Base-by-base conservation (phyloP, 2,329 filamentous ascomycete genomes). In the Claviceps maximensis region DNA sequence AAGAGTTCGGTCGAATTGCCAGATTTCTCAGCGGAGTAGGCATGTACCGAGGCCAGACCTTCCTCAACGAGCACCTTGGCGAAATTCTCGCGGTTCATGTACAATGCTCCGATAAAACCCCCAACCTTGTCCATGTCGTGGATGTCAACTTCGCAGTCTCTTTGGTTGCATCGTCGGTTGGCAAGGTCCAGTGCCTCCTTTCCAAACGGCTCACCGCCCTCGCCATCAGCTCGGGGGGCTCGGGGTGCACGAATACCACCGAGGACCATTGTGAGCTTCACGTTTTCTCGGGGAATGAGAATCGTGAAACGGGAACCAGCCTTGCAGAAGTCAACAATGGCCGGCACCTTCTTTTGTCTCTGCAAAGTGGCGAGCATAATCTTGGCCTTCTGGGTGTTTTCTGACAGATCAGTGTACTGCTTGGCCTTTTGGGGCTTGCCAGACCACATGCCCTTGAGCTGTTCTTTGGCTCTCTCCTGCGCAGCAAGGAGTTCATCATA, bases 281-380 rank as follows among this genome's bases (percentile, higher is more conserved):
- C 84, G 62, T 89, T 89, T 66, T 98, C 93, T 38, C 90, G 85
- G 47, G 93, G 91, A 49, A 98, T 82, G 10, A 98, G 75, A 38
- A 98, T 77, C 27, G 89, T 95, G 70, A 97, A 98, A 59, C 93
- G 82, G 42, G 90, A 95, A 31, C 87, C 93, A n/a, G 89, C 87
- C 72, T 97, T 96, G 74, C 95, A 93, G 68, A 94, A 98, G 69
- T 98, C 93, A 44, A 98, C 89, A 60, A 98, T 78, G 12, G 87
- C 93, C 8, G 93, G 89, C 3, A 97, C 84, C 69, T 87, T 91
- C 76, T 89, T 91, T 68, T 96, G 90, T 52, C 91, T 82, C 56
- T 93, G 87, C 33, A 98, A 78, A 23, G 89, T 84, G 12, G 87
- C 86, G 40, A 95, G 78, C 68, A 95, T 89, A 52, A 95, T 84